Percentiles rank a stretch among this genome's conserved stretches.
Evolutionary conservation across 345 rosid genomes (phyloP).

Genomic region (Kernera saxatilis): DNA sequence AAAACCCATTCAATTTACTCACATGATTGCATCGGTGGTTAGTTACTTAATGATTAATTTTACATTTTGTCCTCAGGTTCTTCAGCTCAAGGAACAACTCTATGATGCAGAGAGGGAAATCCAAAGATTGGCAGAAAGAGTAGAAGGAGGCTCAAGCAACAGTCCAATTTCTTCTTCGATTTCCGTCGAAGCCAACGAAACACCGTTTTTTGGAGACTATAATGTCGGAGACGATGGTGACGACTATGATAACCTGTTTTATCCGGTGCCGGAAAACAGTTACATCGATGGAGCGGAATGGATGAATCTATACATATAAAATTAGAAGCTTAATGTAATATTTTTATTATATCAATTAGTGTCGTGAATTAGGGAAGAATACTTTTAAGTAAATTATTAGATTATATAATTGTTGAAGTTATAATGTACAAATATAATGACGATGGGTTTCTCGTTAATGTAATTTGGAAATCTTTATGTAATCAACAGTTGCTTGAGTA

Average conservation of each 20-base stretch:
- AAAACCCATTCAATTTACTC: background rate
- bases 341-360: background rate
- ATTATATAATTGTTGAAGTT: background rate
- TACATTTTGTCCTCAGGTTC: constrained; percentile 35
- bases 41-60: background rate
- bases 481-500: background rate
- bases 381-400: background rate
- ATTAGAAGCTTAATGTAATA: background rate
- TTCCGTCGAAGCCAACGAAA: constrained; percentile 34
- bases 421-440: constrained; percentile 8
- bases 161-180: constrained; percentile 51
- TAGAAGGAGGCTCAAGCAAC: constrained; percentile 40
- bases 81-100: constrained; percentile 54
- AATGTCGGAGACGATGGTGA: constrained; percentile 39
- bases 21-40: background rate
- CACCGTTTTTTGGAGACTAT: constrained; percentile 45
- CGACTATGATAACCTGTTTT: constrained; percentile 31
- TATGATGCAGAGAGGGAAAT: constrained; percentile 54
- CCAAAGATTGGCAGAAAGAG: constrained; percentile 42
- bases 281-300: constrained; percentile 51
- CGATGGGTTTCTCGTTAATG: background rate
- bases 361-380: background rate
- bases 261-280: constrained; percentile 37
- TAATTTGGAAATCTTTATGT: constrained; percentile 11
- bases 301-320: constrained; percentile 40